phyloP scores from a whole-genome alignment of 495 filamentous ascomycete genomes.

The Parmelia sp. region DNA sequence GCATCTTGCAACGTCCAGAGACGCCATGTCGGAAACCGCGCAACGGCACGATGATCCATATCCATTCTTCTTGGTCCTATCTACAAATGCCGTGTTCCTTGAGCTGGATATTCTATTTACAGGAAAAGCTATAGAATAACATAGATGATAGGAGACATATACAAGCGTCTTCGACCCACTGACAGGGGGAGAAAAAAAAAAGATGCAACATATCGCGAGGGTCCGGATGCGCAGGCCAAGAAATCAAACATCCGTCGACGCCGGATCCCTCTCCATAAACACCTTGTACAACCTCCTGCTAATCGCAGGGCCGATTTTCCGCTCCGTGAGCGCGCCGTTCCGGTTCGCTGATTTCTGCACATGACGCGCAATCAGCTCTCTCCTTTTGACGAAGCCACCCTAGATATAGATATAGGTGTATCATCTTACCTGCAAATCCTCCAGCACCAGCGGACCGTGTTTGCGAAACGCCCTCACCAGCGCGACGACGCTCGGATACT shows the following conservation, averaged over 20 bases:
- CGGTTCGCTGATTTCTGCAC: slow-evolving; percentile 58
- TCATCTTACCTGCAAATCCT: slow-evolving; percentile 49
- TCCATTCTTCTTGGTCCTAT: no score
- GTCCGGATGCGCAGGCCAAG: no score
- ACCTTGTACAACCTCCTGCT: slow-evolving; percentile 69
- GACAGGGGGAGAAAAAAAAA: no score
- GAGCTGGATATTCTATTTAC: no score
- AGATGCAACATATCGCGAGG: no score
- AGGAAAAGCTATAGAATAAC: no score
- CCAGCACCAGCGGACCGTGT: slow-evolving; percentile 53
- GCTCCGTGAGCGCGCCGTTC: slow-evolving; percentile 58
- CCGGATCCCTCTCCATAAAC: slow-evolving; percentile 61
- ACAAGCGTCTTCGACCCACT: no score
- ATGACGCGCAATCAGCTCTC: slow-evolving; percentile 14
- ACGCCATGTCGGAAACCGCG: no score
- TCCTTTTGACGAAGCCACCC: neutral
- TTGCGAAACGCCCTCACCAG: slow-evolving; percentile 54
- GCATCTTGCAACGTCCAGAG: no score
- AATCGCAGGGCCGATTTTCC: slow-evolving; percentile 60
- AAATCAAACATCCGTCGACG: slow-evolving; percentile 58
- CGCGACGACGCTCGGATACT: slow-evolving; percentile 52
- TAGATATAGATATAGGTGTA: neutral
- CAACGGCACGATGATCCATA: no score
- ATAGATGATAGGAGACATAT: no score
- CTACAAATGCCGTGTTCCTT: no score